Conservation (phyloP, 2,329 filamentous ascomycete species). For the Aspergillus sp. region DNA sequence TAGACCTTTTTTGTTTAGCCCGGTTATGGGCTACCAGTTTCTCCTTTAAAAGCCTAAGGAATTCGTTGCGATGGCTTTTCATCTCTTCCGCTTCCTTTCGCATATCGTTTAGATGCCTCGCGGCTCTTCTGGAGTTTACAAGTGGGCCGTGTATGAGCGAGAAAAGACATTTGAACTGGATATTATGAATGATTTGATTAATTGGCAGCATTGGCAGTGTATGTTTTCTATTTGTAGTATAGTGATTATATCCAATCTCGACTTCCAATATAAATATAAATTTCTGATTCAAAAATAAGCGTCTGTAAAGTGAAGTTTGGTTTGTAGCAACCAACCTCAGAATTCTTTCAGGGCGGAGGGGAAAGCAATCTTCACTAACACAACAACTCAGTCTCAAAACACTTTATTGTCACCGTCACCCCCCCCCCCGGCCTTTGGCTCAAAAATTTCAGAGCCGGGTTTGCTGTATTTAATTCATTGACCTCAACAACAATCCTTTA, state of each 20-base stretch:
- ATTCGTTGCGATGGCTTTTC: conserved; percentile 8
- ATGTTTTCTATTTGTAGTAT: conserved; percentile 16
- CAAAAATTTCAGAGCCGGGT: no score
- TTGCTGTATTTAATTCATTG: no score
- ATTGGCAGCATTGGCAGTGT: conserved; percentile 13
- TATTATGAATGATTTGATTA: conserved; percentile 14
- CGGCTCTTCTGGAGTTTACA: conserved; percentile 20
- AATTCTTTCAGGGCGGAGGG: no score
- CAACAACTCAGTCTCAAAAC: no score
- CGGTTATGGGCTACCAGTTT: conserved; percentile 14
- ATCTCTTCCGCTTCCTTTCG: conserved; percentile 9
- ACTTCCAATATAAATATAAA: not conserved
- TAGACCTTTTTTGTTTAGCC: conserved; percentile 30
- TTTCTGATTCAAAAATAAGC: no score
- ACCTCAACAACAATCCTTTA: no score
- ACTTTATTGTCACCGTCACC: no score
- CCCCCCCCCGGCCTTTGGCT: no score
- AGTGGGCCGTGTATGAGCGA: conserved; percentile 29
- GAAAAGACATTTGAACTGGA: conserved; percentile 25
- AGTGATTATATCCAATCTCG: conserved; percentile 16
- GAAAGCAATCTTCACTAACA: no score
- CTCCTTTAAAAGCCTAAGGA: conserved; percentile 12
- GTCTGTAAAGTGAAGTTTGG: no score
- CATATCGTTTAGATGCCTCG: conserved; percentile 13
- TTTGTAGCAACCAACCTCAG: no score